These are phyloP conservation scores for Backusella morwellensis DNA, from an alignment of 192 early-diverging fungal species.

Conservation along the genomic window DNA sequence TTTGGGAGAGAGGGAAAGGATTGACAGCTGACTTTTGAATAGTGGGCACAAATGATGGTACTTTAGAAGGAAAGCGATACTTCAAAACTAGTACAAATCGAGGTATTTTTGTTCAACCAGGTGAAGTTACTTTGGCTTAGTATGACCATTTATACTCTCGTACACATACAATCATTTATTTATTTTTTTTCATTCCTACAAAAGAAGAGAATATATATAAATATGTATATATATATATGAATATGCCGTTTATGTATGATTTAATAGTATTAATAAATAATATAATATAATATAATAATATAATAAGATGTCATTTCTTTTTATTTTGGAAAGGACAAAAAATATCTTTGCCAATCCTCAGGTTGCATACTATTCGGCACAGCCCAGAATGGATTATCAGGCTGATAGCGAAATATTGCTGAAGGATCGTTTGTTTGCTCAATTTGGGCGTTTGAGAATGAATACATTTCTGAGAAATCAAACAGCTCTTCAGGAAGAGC, in stretches of 20 bases:
- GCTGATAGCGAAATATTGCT: not conserved
- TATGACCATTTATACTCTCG: not conserved
- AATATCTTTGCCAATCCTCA: constrained; percentile 2
- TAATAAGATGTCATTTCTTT: not conserved
- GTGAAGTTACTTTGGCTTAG: constrained; percentile 12
- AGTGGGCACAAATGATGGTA: constrained; percentile 28
- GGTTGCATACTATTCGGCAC: constrained; percentile 4
- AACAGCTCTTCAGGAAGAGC: not conserved
- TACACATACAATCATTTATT: not conserved
- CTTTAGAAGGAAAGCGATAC: constrained; percentile 18
- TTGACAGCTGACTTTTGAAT: not conserved
- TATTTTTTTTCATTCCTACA: not conserved
- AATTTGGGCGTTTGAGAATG: not conserved
- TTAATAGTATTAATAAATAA: constrained; percentile 2
- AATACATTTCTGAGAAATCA: not conserved
- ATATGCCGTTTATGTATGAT: not conserved
- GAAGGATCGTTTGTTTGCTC: constrained; percentile 4
- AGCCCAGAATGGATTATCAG: constrained; percentile 8
- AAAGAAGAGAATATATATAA: not conserved
- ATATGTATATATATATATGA: not conserved
- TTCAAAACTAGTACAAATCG: constrained; percentile 19
- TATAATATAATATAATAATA: too few species aligned
- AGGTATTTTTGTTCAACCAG: constrained; percentile 20
- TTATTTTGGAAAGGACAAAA: not conserved
- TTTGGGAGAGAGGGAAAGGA: not conserved